Evolutionary conservation across 176 grass and related monocot genomes (phyloP).

Genomic region (Coix lacrymajobi): DNA sequence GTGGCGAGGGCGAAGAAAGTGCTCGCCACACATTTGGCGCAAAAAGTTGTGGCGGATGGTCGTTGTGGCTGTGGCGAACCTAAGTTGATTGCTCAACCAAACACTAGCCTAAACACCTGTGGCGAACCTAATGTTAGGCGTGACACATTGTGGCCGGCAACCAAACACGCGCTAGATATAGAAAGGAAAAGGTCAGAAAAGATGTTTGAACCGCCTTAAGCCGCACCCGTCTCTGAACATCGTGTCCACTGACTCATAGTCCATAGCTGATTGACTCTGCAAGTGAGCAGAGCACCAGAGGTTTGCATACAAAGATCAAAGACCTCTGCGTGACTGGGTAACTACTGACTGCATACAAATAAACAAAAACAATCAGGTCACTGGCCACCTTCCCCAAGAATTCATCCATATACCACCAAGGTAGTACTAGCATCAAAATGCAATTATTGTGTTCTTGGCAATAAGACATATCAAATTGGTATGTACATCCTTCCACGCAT

Average conservation of each 20-base stretch:
- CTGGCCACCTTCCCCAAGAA: neutral
- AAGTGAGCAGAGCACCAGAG: neutral
- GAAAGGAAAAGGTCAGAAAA: neutral
- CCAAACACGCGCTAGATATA: no score
- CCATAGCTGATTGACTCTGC: neutral
- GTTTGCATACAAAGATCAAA: neutral
- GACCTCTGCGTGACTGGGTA: neutral
- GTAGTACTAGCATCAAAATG: neutral
- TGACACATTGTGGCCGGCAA: no score
- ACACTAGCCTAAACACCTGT: no score
- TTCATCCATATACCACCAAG: neutral
- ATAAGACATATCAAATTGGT: neutral
- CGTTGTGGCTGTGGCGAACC: no score
- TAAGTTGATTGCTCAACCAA: no score
- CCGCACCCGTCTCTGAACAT: neutral
- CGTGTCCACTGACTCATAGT: neutral
- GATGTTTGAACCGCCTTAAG: neutral
- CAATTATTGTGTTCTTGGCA: neutral
- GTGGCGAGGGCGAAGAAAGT: no score
- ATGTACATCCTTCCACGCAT: constrained; percentile 18
- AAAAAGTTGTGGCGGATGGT: no score
- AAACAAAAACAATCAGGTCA: neutral
- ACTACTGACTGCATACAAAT: neutral
- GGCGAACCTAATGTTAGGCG: no score
- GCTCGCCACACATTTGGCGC: no score